These are phyloP conservation scores for Boletus huronensis DNA, from an alignment of 768 basidiomycete genomes.

Conservation along the genomic window DNA sequence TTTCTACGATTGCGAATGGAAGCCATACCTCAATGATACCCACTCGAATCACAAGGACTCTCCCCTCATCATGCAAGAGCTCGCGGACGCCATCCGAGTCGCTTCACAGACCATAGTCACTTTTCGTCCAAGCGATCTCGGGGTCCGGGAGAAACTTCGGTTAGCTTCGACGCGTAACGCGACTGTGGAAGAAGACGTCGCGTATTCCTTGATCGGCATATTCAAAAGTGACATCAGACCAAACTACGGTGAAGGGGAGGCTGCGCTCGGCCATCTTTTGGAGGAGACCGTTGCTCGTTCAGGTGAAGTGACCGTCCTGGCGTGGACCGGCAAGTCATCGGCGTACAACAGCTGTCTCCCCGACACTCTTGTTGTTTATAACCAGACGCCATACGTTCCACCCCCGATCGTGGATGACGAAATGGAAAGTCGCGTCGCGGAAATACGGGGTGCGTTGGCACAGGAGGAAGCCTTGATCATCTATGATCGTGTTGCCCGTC, in stretches of 20 bases:
- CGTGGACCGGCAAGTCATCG: conserved; percentile 4
- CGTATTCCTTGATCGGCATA: conserved; percentile 11
- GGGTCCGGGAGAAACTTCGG: conserved; percentile 1
- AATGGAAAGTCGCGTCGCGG: background rate
- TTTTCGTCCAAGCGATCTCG: background rate
- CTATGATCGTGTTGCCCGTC: no score
- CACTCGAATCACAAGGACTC: no score
- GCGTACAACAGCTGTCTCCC: conserved; percentile 13
- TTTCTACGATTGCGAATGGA: background rate
- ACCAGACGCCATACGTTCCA: background rate
- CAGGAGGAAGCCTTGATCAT: background rate
- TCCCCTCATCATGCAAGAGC: background rate
- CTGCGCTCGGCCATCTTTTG: conserved; percentile 3
- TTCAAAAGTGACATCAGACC: conserved; percentile 7
- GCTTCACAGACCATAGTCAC: background rate
- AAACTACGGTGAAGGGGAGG: conserved; percentile 3
- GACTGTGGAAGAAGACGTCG: conserved; percentile 4
- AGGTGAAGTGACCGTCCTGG: background rate
- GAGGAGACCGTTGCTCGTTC: conserved; percentile 5
- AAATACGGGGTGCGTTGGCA: no score
- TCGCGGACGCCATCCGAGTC: background rate
- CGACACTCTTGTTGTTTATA: background rate
- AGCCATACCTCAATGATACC: background rate
- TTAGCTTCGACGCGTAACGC: conserved; percentile 7
- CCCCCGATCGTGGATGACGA: background rate